Evolutionary conservation across 768 basidiomycete genomes (phyloP).

Genomic region (Macrocybe gigantea): DNA sequence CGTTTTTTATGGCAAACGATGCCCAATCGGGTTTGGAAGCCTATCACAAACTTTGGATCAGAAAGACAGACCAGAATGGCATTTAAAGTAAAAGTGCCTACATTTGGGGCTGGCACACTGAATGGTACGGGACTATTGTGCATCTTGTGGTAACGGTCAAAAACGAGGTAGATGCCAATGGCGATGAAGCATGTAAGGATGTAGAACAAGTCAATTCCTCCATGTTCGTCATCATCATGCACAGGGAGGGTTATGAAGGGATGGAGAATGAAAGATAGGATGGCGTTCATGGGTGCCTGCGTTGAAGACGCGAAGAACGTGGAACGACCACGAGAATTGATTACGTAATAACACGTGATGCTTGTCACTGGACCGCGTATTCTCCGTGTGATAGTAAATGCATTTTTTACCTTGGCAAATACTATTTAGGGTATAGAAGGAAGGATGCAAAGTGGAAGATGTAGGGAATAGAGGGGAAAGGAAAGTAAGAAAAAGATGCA

Average conservation of each 20-base stretch:
- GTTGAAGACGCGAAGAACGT: slow-evolving; percentile 6
- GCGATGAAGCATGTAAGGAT: slow-evolving; percentile 66
- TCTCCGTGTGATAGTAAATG: no score
- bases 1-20: slow-evolving; percentile 46
- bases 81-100: slow-evolving; percentile 24
- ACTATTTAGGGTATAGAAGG: neutral
- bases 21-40: slow-evolving; percentile 56
- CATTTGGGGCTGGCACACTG: slow-evolving; percentile 48
- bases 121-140: slow-evolving; percentile 74
- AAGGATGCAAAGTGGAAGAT: neutral
- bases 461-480: neutral
- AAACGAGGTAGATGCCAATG: slow-evolving; percentile 75
- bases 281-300: slow-evolving; percentile 31
- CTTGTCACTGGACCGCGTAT: no score
- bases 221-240: slow-evolving; percentile 41
- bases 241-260: slow-evolving; percentile 47
- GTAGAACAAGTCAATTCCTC: slow-evolving; percentile 59
- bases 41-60: slow-evolving; percentile 21
- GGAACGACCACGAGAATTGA: neutral
- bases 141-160: slow-evolving; percentile 66
- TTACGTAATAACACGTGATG: neutral
- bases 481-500: neutral
- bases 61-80: slow-evolving; percentile 2
- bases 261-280: slow-evolving; percentile 46
- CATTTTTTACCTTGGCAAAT: neutral